Evolutionary conservation across 2,329 filamentous ascomycete genomes (phyloP), one percentile per base, ranked within the genome.

Genomic region (Lachnellula subtilissima): DNA sequence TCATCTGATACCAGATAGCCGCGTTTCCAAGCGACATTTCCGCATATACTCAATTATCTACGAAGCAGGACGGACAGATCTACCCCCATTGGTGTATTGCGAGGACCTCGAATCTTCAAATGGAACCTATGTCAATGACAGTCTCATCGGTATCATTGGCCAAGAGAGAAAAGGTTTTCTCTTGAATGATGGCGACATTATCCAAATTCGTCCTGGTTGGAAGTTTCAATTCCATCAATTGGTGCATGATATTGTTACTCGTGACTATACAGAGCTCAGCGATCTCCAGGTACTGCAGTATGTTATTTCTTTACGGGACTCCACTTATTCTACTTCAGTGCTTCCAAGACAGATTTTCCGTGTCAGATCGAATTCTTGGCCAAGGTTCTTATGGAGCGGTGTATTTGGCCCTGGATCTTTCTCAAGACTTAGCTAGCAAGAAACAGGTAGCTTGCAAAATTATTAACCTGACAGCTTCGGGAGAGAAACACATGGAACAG

Each of bases 381-480:
- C 65, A 70, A 36, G 84, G 84, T 5, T 75, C 73, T 2, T 76
- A 76, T 64, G 81, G 80, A 8, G 71, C 71, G 43, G 80, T 87
- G 3, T 76, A 80, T 54, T 72, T 85, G 9, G 82, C 28, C 28
- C 28, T 11, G 9, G 28, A 32, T 32, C 28, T 32, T 2, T 32
- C 79, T 5, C 67, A 78, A 2, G 76, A 88, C 15, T 67, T 73
- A 23, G 69, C 68, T 6, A 81, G 78, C 0, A 74, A 76, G 39
- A 77, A 76, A 54, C 87, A 90, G 64, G 61, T 89, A 19, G 86
- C 85, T 11, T 91, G 87, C 73, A 90, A 91, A 64, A 70, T 89
- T 8, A 73, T 88, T 51, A 74, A 81, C 52, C 64, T 87, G 2
- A 72, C 74, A 4, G 17, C 50, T 15, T 50, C 53, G 17, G 53